Base-by-base conservation (phyloP, 306 rosid genomes). In the Vigna unguiculata region DNA sequence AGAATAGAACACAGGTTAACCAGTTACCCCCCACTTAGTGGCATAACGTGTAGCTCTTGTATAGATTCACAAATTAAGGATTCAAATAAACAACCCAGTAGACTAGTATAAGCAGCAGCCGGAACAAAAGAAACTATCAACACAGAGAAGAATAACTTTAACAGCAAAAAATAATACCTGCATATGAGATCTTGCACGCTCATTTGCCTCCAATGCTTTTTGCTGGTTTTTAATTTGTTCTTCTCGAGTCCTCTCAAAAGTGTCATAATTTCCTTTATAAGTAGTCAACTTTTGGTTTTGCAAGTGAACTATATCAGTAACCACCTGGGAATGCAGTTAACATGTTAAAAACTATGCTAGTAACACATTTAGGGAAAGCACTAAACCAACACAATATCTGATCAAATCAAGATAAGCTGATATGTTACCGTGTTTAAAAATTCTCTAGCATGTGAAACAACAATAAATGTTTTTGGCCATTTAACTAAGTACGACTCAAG, bases 391-490 rank as follows among this genome's bases (percentile, higher is more conserved):
- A 48, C 74, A 40, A 38, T 21, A 38, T 34, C 65, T 49, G 9
- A 82, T 9, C 12, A 61, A 51, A 70, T 55, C 20, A 75, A 74
- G 78, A 47, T 52, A 28, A 54, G 60, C 28, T 4, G 30, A 75
- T 64, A 62, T 13, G 52, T 85, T 88, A 95, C 99, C 96, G 96
- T 87, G 89, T 95, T 95, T 87, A 95, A 88, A 79, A 95, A 95
- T 64, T 95, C 98, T 81, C 99, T 92, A 77, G 99, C 99, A 83
- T 92, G 99, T 83, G 99, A 95, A 86, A 95, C 99, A 69, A 95
- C 93, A 63, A 95, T 92, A 72, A 93, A 87, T 53, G 99, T 92
- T 78, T 95, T 95, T 9, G 97, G 98, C 99, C 99, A 95, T 82
- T 91, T 95, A 87, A 86, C 89, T 79, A 95, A 82, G 89, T 95